phyloP scores from a whole-genome alignment of 352 stramenopile genomes.

The Globisporangium cederbergense region DNA sequence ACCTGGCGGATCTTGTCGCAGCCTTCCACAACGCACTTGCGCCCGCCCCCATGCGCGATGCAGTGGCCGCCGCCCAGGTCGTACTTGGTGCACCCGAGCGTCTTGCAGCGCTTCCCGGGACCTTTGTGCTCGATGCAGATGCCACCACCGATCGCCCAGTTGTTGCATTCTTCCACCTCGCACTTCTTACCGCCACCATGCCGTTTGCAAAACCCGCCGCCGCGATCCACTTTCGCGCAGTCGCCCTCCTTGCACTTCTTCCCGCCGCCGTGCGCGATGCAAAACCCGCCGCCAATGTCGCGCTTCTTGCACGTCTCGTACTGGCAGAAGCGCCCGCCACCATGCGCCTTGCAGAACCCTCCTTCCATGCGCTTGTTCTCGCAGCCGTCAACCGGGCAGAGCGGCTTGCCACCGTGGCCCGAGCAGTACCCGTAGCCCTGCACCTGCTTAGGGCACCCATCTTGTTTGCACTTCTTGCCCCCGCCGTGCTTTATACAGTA shows the following conservation, averaged over 20 bases:
- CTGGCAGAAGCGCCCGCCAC: conserved; percentile 77
- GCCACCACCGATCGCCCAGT: conserved; percentile 77
- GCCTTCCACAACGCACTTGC: conserved; percentile 79
- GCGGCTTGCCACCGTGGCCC: conserved; percentile 72
- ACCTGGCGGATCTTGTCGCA: conserved; percentile 86
- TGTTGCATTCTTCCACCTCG: conserved; percentile 65
- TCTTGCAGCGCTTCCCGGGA: conserved; percentile 77
- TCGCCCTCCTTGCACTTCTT: conserved; percentile 75
- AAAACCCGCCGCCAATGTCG: conserved; percentile 83
- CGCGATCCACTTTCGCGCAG: conserved; percentile 79
- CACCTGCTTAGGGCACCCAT: conserved; percentile 77
- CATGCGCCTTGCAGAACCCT: conserved; percentile 83
- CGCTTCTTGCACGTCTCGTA: conserved; percentile 69
- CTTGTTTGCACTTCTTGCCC: conserved; percentile 81
- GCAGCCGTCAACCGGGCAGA: conserved; percentile 72
- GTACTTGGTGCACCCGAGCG: conserved; percentile 74
- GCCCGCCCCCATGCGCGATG: conserved; percentile 79
- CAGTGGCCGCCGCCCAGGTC: conserved; percentile 81
- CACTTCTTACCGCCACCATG: conserved; percentile 87
- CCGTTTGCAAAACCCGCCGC: conserved; percentile 76
- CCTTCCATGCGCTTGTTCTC: conserved; percentile 86
- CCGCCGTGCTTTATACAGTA: conserved; percentile 85
- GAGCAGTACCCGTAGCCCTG: conserved; percentile 85
- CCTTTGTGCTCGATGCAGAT: conserved; percentile 79
- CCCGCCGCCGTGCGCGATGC: conserved; percentile 83